These are phyloP conservation scores for Hevea brasiliensis DNA, from an alignment of 345 rosid genomes.

Conservation along the genomic window DNA sequence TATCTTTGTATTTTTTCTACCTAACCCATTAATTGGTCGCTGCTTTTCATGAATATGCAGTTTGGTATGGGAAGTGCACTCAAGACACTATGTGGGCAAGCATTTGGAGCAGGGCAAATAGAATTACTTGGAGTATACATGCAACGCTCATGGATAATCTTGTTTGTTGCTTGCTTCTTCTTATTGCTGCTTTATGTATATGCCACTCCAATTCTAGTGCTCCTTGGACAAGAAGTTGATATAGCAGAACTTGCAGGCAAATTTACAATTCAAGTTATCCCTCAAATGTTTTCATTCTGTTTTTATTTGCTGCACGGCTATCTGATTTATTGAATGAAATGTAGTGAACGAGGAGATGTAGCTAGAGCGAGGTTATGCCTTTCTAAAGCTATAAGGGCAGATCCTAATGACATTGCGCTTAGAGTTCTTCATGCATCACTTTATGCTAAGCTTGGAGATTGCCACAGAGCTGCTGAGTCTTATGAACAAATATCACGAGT, in stretches of 20 bases:
- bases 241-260: constrained; percentile 76
- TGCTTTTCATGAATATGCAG: constrained; percentile 38
- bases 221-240: constrained; percentile 66
- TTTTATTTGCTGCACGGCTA: not conserved
- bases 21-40: not conserved
- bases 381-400: too few species aligned
- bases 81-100: constrained; percentile 93
- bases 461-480: too few species aligned
- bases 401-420: too few species aligned
- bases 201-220: constrained; percentile 68
- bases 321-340: constrained; percentile 14
- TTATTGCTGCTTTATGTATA: constrained; percentile 69
- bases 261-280: constrained; percentile 69
- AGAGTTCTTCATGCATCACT: too few species aligned
- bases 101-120: constrained; percentile 87
- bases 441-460: too few species aligned
- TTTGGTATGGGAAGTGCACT: constrained; percentile 97
- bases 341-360: constrained; percentile 63
- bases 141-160: constrained; percentile 90
- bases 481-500: too few species aligned
- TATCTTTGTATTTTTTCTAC: not conserved
- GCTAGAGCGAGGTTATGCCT: constrained; percentile 64
- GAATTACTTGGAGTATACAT: constrained; percentile 79
- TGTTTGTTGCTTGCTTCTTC: constrained; percentile 56
- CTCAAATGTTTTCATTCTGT: constrained; percentile 70